Percentiles rank a stretch among this genome's conserved stretches.
phyloP scores from a whole-genome alignment of 192 early-diverging fungal species.

The Umbelopsis ramanniana region DNA sequence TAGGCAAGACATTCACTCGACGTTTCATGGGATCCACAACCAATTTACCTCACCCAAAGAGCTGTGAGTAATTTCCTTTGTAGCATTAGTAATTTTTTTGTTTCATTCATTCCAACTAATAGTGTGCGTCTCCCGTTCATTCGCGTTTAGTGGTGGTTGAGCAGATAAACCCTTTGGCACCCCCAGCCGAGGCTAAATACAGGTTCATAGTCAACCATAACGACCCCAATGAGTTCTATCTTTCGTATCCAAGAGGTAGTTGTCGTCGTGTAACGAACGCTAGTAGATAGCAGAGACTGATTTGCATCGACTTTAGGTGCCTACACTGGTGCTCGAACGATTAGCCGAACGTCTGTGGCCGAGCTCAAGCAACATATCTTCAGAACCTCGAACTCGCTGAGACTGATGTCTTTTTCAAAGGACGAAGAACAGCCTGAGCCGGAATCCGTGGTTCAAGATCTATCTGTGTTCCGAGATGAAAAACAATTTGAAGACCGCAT shows the following conservation, averaged over 20 bases:
- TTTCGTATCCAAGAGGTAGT: conserved; percentile 41
- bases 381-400: conserved; percentile 55
- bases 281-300: neutral
- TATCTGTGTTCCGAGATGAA: conserved; percentile 44
- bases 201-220: neutral
- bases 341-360: conserved; percentile 53
- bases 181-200: conserved; percentile 22
- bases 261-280: neutral
- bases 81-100: too few species aligned
- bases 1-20: neutral
- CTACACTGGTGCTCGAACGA: conserved; percentile 69
- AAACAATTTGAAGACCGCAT: conserved; percentile 36
- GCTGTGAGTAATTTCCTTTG: neutral
- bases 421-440: conserved; percentile 26
- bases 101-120: neutral
- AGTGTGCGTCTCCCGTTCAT: neutral
- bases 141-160: conserved; percentile 32
- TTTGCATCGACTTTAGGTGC: conserved; percentile 42
- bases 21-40: neutral
- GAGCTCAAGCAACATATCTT: conserved; percentile 58
- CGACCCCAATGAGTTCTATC: conserved; percentile 36
- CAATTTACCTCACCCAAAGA: neutral
- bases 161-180: conserved; percentile 23
- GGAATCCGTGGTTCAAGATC: conserved; percentile 20
- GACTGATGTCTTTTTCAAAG: conserved; percentile 47